Base-by-base conservation (phyloP, 495 filamentous ascomycete genomes). In the Xylaria palmicola region DNA sequence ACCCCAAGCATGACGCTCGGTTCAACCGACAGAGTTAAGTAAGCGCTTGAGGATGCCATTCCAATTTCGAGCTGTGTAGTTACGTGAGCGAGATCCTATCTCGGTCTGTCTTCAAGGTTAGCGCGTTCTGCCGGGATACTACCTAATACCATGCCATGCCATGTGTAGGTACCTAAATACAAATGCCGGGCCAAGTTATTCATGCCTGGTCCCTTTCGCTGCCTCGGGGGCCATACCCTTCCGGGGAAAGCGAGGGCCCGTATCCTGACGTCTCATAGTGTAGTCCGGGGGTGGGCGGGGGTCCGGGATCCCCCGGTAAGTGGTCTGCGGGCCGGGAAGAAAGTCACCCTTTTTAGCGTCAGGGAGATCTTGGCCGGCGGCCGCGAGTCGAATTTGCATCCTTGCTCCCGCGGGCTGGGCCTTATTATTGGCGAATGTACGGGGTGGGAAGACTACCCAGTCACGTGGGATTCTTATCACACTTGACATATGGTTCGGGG, bases 341-440 rank as follows among this genome's bases (percentile, higher is more conserved):
- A n/a, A n/a, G n/a, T n/a, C n/a, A n/a, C n/a, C n/a, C n/a, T n/a
- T 40, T 40, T n/a, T 40, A 40, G 37, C 37, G 17, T 40, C 3
- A 40, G 34, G 5, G 27, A 32, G 29, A 29, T 13, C 26, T 30
- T 51, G 9, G 13, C 36, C 30, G 15, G 10, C 15, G 36, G 41
- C 19, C 3, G 53, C 10, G 37, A 44, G 24, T 27, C 39, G 53
- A 39, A 27, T 22, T 39, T 22, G 6, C 10, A 15, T 22, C 37
- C 39, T 24, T n/a, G 53, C 20, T 39, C 53, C 20, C 10, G 27
- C 26, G 19, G 26, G 30, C 24, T 30, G 37, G n/a, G 44, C 53
- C 20, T 43, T 44, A 39, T 27, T 34, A 56, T 56, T 56, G 53
- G 53, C 34, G 53, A 56, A 34, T 24, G 53, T 56, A 56, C 53